phyloP scores from a whole-genome alignment of 805 yeast species.

The Nakazawaea holstii region DNA sequence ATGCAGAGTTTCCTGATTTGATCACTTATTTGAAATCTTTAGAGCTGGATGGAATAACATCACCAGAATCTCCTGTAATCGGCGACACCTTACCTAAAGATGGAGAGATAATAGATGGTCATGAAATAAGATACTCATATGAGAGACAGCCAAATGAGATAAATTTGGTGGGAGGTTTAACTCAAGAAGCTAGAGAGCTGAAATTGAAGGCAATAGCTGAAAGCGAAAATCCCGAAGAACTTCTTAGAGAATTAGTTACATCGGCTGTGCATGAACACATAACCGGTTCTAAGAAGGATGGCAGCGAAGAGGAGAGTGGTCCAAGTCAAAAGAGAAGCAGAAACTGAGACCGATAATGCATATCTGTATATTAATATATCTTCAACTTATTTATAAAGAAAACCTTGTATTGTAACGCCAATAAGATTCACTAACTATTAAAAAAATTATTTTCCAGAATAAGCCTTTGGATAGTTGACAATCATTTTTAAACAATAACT shows the following conservation, averaged over 20 bases:
- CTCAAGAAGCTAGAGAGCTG: constrained; percentile 46
- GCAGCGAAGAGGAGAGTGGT: constrained; percentile 16
- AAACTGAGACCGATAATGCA: constrained; percentile 1
- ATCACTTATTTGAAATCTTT: constrained; percentile 53
- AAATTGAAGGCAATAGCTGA: constrained; percentile 61
- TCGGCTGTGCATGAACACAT: constrained; percentile 52
- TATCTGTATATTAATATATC: too few species aligned
- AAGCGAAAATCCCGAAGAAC: constrained; percentile 80
- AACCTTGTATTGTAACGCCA: too few species aligned
- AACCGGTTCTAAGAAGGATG: constrained; percentile 28
- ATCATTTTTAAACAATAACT: background rate
- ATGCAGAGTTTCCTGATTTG: constrained; percentile 78
- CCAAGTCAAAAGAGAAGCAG: constrained; percentile 33
- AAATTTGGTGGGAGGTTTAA: constrained; percentile 17
- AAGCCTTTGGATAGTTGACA: too few species aligned
- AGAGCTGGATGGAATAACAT: constrained; percentile 25
- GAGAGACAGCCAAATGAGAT: constrained; percentile 42
- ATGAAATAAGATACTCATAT: constrained; percentile 53
- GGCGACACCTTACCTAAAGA: constrained; percentile 23
- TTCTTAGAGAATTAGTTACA: constrained; percentile 60
- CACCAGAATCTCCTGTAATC: background rate
- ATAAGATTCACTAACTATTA: too few species aligned
- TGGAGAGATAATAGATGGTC: constrained; percentile 32
- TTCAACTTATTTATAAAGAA: too few species aligned
- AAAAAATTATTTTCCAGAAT: too few species aligned